These are phyloP conservation scores for Parascedosporium putredinis DNA, from an alignment of 2,329 filamentous ascomycete genomes.

Conservation along the genomic window DNA sequence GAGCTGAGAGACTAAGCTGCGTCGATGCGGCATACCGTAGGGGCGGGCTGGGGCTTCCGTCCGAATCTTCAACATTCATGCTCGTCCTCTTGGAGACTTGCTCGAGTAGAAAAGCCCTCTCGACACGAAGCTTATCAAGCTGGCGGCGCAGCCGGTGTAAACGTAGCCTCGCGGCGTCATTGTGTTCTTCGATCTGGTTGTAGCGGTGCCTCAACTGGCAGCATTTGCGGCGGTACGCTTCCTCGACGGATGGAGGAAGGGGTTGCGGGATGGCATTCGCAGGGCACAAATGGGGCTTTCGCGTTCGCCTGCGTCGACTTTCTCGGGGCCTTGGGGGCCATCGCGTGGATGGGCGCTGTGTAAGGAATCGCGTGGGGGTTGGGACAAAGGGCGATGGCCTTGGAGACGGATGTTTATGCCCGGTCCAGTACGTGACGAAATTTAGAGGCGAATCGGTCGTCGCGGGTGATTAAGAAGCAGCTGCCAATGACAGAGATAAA, in stretches of 20 bases:
- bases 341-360: background rate
- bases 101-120: conserved; percentile 66
- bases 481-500: background rate
- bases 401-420: too few relatives aligned
- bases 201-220: conserved; percentile 87
- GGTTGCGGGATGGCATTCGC: conserved; percentile 42
- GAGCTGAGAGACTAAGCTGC: too few relatives aligned
- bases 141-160: conserved; percentile 72
- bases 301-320: conserved; percentile 6
- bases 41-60: conserved; percentile 72
- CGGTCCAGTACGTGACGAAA: too few relatives aligned
- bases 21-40: conserved; percentile 47
- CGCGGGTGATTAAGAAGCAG: background rate
- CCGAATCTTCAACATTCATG: conserved; percentile 65
- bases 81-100: conserved; percentile 66
- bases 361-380: background rate
- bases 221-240: conserved; percentile 93
- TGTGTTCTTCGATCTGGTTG: conserved; percentile 83
- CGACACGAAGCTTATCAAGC: conserved; percentile 83
- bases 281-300: conserved; percentile 13
- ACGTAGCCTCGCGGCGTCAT: conserved; percentile 71
- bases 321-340: conserved; percentile 10
- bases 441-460: background rate
- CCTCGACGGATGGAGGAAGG: conserved; percentile 81
- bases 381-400: background rate